phyloP scores from a whole-genome alignment of 164 flowering plant genomes.

The Santalum album region DNA sequence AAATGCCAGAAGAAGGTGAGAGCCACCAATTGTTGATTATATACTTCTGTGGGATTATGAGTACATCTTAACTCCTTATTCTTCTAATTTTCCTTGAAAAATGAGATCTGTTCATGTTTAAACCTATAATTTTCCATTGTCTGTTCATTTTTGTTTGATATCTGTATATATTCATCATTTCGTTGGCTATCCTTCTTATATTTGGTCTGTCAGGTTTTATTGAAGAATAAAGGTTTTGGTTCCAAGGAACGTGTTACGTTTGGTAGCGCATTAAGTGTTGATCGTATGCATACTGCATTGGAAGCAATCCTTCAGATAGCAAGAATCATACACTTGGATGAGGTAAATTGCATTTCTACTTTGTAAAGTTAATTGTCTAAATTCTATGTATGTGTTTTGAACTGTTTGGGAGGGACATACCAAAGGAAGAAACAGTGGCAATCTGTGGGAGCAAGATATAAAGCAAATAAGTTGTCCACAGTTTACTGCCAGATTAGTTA shows the following conservation, averaged over 20 bases:
- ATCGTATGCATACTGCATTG: slow-evolving; percentile 17
- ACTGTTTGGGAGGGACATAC: too few relatives aligned
- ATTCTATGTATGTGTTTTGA: background rate
- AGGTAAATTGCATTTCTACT: slow-evolving; percentile 35
- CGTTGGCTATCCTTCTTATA: background rate
- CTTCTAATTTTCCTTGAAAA: background rate
- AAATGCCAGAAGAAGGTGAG: background rate
- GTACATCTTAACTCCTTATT: background rate
- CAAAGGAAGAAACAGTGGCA: background rate
- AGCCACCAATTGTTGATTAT: too few relatives aligned
- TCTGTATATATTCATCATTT: too few relatives aligned
- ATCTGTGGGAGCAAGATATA: too few relatives aligned
- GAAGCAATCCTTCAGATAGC: slow-evolving; percentile 42
- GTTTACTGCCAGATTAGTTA: too few relatives aligned
- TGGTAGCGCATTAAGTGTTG: slow-evolving; percentile 16
- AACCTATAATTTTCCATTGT: too few relatives aligned
- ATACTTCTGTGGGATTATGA: too few relatives aligned
- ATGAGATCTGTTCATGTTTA: background rate
- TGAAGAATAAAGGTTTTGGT: slow-evolving; percentile 32
- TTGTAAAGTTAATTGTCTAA: background rate
- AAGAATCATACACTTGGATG: slow-evolving; percentile 57
- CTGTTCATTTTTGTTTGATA: too few relatives aligned
- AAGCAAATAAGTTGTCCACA: too few relatives aligned
- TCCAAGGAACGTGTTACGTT: slow-evolving; percentile 25
- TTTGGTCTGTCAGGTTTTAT: slow-evolving; percentile 35